A percentile compares a stretch with the other conserved stretches of the same genome.
Conservation (phyloP, 2,329 filamentous ascomycete genomes). For the Fusarium anthophilum region DNA sequence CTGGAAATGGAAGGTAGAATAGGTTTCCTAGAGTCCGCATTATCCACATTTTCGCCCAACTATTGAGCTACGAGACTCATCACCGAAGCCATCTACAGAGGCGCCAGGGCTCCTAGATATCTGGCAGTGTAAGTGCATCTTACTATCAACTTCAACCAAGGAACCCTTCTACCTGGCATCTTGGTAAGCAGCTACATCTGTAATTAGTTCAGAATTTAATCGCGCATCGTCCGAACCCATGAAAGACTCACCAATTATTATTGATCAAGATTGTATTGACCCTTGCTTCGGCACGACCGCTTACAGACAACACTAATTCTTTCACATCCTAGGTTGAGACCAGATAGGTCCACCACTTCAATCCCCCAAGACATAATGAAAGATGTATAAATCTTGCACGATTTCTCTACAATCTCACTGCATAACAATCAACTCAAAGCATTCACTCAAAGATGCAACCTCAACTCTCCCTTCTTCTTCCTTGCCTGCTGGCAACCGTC, state of each 20-base stretch:
- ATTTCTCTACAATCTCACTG: not conserved
- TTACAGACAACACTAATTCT: not conserved
- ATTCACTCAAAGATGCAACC: not conserved
- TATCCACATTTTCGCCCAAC: not conserved
- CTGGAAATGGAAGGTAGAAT: not conserved
- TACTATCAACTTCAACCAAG: not conserved
- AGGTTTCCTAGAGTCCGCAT: not conserved
- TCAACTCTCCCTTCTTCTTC: not conserved
- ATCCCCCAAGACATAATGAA: fast-evolving
- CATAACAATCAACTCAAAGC: not conserved
- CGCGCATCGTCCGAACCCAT: not conserved
- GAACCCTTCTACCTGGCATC: fast-evolving
- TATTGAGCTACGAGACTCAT: too few species aligned
- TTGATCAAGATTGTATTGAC: too few species aligned
- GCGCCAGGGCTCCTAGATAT: not conserved
- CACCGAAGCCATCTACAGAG: not conserved
- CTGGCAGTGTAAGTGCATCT: not conserved
- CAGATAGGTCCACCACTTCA: not conserved
- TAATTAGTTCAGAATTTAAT: not conserved
- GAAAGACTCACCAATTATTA: not conserved
- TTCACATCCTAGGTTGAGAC: not conserved
- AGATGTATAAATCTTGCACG: not conserved
- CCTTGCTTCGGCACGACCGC: not conserved
- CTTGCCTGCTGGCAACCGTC: not conserved
- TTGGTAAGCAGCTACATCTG: not conserved